phyloP scores from a whole-genome alignment of 2,329 filamentous ascomycete genomes.

The Grosmannia clavigera region DNA sequence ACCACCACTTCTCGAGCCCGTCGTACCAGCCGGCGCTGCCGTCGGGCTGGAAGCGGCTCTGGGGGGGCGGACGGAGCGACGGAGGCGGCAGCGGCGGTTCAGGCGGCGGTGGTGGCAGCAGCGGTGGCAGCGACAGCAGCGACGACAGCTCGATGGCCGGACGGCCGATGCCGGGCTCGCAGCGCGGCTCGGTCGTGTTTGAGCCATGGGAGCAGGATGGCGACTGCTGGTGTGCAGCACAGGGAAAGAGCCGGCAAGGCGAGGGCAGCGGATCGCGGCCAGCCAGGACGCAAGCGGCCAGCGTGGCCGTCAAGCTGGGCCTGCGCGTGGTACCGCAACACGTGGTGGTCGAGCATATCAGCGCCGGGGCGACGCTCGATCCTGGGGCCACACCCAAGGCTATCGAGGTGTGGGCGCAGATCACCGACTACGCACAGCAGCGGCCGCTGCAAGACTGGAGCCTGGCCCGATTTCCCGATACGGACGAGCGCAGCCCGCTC shows the following conservation, averaged over 20 bases:
- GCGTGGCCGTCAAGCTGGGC: slow-evolving; percentile 49
- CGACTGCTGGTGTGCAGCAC: slow-evolving; percentile 76
- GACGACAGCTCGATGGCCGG: slow-evolving; percentile 11
- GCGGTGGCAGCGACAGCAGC: not conserved
- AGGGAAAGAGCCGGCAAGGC: not conserved
- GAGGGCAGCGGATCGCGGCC: not conserved
- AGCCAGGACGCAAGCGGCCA: slow-evolving; percentile 16
- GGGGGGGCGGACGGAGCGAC: not conserved
- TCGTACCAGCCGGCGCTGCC: slow-evolving; percentile 25
- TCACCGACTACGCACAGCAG: slow-evolving; percentile 32
- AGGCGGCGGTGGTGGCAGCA: not conserved
- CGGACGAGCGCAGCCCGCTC: slow-evolving; percentile 12
- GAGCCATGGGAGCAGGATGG: slow-evolving; percentile 62
- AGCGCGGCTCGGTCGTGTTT: slow-evolving; percentile 38
- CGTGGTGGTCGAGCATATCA: slow-evolving; percentile 61
- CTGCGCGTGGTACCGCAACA: slow-evolving; percentile 51
- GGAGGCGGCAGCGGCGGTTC: not conserved
- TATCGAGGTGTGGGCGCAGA: slow-evolving; percentile 57
- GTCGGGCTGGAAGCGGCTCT: slow-evolving; percentile 9
- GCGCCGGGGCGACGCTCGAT: slow-evolving; percentile 46
- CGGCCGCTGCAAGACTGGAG: slow-evolving; percentile 28
- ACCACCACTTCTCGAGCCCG: slow-evolving; percentile 47
- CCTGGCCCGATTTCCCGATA: slow-evolving; percentile 25
- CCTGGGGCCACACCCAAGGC: slow-evolving; percentile 50
- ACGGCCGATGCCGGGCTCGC: slow-evolving; percentile 13